Evolutionary conservation across 306 rosid species (phyloP).

Genomic region (Vicia villosa): DNA sequence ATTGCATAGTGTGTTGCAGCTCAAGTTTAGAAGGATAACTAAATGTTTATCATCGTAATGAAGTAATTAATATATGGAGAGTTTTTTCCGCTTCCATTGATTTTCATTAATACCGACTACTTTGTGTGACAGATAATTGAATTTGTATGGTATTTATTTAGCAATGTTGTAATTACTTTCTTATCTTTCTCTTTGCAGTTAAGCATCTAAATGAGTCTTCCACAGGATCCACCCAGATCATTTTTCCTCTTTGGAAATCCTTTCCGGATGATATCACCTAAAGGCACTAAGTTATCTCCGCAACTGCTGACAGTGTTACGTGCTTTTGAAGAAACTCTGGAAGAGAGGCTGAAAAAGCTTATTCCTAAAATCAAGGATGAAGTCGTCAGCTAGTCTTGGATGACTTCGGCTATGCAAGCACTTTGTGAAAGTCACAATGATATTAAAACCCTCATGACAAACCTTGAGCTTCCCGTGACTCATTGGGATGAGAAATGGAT

Average conservation of each 20-base stretch:
- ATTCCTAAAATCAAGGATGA: constrained; percentile 62
- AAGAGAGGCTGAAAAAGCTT: constrained; percentile 70
- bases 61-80: not conserved
- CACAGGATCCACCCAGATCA: constrained; percentile 73
- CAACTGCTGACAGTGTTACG: constrained; percentile 49
- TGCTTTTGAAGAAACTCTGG: constrained; percentile 70
- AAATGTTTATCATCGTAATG: not conserved
- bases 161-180: constrained; percentile 10
- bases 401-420: constrained; percentile 67
- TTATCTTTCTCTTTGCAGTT: constrained; percentile 42
- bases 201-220: constrained; percentile 61
- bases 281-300: constrained; percentile 57
- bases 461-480: constrained; percentile 68
- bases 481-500: constrained; percentile 96
- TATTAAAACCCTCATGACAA: constrained; percentile 61
- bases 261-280: constrained; percentile 63
- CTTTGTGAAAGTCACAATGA: constrained; percentile 70
- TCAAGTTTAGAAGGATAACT: not conserved
- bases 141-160: constrained; percentile 21
- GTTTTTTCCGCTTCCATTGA: not conserved
- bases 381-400: constrained; percentile 79
- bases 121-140: constrained; percentile 31
- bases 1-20: not conserved
- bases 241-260: constrained; percentile 92
- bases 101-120: constrained; percentile 4